Evolutionary conservation across 1,284 basidiomycete species (phyloP).

Genomic region (Phlebopus sp.): DNA sequence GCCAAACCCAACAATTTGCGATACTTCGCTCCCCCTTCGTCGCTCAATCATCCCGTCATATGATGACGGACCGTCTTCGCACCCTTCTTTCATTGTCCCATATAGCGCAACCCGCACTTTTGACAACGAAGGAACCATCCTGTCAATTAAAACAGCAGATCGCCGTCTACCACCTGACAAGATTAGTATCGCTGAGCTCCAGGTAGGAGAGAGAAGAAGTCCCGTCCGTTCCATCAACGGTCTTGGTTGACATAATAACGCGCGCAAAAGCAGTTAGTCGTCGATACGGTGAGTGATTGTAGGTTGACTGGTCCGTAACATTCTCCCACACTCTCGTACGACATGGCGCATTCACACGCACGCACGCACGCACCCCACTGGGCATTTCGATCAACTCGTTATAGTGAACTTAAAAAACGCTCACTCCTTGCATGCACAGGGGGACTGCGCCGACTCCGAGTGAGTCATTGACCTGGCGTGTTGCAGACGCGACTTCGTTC

Average conservation of each 20-base stretch:
- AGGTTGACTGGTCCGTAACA: conserved; percentile 15
- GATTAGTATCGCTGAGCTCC: conserved; percentile 17
- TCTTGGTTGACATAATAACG: conserved; percentile 27
- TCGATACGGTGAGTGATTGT: conserved; percentile 24
- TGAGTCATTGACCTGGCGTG: too few relatives aligned
- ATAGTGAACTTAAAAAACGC: conserved; percentile 25
- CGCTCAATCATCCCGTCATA: background rate
- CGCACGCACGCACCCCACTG: conserved; percentile 12
- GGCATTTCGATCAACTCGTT: conserved; percentile 18
- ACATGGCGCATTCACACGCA: conserved; percentile 28
- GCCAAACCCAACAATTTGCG: conserved; percentile 1
- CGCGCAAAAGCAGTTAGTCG: conserved; percentile 19
- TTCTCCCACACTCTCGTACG: conserved; percentile 26
- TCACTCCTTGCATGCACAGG: conserved; percentile 4
- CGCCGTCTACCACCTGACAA: conserved; percentile 8
- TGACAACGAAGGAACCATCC: conserved; percentile 6
- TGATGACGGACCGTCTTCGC: background rate
- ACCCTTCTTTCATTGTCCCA: conserved; percentile 4
- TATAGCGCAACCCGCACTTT: conserved; percentile 12
- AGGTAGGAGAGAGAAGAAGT: too few relatives aligned
- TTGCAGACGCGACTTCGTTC: too few relatives aligned
- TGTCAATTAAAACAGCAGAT: conserved; percentile 18
- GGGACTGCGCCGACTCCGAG: background rate
- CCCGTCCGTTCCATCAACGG: background rate
- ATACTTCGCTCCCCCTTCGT: background rate